Percentiles rank a stretch among this genome's conserved stretches.
phyloP scores from a whole-genome alignment of 768 basidiomycete species.

The Boletus sp. region DNA sequence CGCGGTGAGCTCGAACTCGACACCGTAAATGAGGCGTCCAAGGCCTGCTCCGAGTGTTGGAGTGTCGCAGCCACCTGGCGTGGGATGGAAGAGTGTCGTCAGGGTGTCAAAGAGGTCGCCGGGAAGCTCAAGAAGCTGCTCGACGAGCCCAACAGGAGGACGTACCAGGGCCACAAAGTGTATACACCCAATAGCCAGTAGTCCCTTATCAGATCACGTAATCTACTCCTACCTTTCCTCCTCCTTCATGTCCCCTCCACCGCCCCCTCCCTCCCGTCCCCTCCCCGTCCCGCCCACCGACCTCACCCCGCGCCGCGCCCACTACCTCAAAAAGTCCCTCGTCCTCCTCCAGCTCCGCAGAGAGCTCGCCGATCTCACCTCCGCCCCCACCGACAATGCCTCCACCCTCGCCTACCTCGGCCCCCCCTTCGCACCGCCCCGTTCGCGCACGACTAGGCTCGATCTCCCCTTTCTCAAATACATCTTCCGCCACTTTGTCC shows the following conservation, averaged over 20 bases:
- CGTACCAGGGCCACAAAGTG: constrained; percentile 32
- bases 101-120: constrained; percentile 59
- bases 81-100: constrained; percentile 60
- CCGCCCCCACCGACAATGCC: constrained; percentile 35
- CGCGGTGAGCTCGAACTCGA: constrained; percentile 70
- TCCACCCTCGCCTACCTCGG: constrained; percentile 87
- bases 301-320: constrained; percentile 87
- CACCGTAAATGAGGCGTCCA: constrained; percentile 61
- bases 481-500: constrained; percentile 87
- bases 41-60: constrained; percentile 79
- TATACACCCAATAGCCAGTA: constrained; percentile 27
- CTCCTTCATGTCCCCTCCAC: not conserved
- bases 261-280: constrained; percentile 9
- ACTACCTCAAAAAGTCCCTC: constrained; percentile 97
- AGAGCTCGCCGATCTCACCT: constrained; percentile 72
- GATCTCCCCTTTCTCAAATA: constrained; percentile 89
- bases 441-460: constrained; percentile 49
- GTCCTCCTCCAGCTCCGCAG: constrained; percentile 77
- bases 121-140: constrained; percentile 53
- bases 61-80: constrained; percentile 65
- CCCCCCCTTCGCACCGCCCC: constrained; percentile 75
- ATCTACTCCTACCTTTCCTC: not conserved
- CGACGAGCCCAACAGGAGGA: constrained; percentile 32
- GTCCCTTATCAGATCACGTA: constrained; percentile 5
- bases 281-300: not conserved